Base-by-base conservation (phyloP, 441 rosid genomes). In the Capsella rubella region DNA sequence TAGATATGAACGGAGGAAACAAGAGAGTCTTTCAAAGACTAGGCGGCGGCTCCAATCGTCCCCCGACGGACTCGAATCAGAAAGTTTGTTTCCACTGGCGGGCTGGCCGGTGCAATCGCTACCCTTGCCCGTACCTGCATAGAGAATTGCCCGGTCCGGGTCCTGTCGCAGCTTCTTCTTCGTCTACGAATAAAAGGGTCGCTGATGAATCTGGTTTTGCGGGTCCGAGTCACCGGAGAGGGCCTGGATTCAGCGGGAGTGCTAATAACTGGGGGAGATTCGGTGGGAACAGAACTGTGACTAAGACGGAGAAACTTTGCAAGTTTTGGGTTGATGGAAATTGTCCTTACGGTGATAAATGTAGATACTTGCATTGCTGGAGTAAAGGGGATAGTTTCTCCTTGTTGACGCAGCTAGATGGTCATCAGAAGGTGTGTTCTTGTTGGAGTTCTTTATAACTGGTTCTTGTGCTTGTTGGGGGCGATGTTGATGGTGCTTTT, bases 361-460 rank as follows among this genome's bases (percentile, higher is more conserved):
- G 99, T 69, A 85, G 85, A 70, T 96, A 27, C 75, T 82, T 93
- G 83, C 99, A 96, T 84, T 87, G 88, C 6, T 93, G 99, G 99
- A 89, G 83, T 68, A 71, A 84, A 73, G 99, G 99, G 5, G 97
- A 90, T 25, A 46, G 85, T 16, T 90, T 96, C 72, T 74, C 87
- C 4, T 74, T 89, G 72, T 42, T 93, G 84, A 91, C 90, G 29
- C 90, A 87, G 70, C 92, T 96, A 34, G 99, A 93, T 61, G 98
- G 97, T 2, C 98, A 96, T 76, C 95, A 88, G 59, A 89, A 86
- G 75, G 99, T 92, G 37, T 1, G 89, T 3, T 21, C 4, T 51
- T 51, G 29, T 35, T 35, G 15, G n/a, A 16, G 9, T 58, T 4
- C 27, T 59, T 8, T 1, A 34, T 34, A 34, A 34, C 21, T 15